Evolutionary conservation across 768 basidiomycete species (phyloP), one percentile per base, ranked within the genome.

Genomic region (Heimioporus sp.): DNA sequence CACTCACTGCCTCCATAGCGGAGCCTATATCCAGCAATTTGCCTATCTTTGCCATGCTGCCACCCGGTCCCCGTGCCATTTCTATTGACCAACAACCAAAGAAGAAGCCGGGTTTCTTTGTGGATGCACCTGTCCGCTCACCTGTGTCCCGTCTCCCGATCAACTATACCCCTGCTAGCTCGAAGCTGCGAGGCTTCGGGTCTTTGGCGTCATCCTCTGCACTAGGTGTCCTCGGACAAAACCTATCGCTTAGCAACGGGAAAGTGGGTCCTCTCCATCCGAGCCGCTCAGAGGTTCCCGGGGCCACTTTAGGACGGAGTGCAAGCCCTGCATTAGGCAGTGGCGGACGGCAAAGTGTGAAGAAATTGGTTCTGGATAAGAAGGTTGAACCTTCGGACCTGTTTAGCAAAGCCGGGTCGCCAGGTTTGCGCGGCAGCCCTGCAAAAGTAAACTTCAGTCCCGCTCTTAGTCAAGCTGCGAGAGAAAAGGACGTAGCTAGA

Each of bases 311-410:
- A 51, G 78, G 76, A 40, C 66, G 70, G 10, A 81, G 80, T 49
- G 72, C 79, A 10, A 85, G 81, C 56, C 83, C 86, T 1, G 75
- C 82, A 5, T 68, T 90, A 44, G 88, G 89, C 7, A 86, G 80
- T 60, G 88, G 82, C 39, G 76, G 71, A 52, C 76, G 86, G 49
- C 82, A 87, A 52, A 96, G 92, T 64, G 91, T 96, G 52, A 98
- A 98, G 76, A 96, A 96, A 65, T 79, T 98, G 52, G 85, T 93
- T 35, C 66, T 97, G 55, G 89, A 93, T 64, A 93, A 90, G 71
- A 92, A 86, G 65, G 75, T 90, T 15, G 87, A 90, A 46, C 79
- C 89, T 24, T 72, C 80, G 21, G 87, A 92, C 55, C 61, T 92
- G 46, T 86, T 91, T 61, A 77, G 80, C 36, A 73, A 76, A 47